Conservation (phyloP, 805 yeast genomes). For the Myxozyma monticola region DNA sequence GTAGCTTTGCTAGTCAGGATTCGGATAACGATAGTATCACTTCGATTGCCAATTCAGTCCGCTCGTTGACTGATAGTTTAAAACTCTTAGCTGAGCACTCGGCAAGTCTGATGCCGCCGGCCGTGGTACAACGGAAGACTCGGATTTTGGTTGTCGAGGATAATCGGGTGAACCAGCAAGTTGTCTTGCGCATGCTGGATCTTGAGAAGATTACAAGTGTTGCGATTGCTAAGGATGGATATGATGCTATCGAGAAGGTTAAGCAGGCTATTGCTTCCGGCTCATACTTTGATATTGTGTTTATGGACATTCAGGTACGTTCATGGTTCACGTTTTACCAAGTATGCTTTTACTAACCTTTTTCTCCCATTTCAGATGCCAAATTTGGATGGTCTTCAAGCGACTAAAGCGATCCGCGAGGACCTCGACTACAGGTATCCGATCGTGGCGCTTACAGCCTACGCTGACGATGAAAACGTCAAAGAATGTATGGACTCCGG, state of each 20-base stretch:
- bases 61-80: constrained; percentile 17
- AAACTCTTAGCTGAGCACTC: neutral
- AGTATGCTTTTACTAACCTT: neutral
- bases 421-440: constrained; percentile 65
- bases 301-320: constrained; percentile 83
- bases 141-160: constrained; percentile 89
- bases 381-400: constrained; percentile 80
- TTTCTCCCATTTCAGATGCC: constrained; percentile 59
- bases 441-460: constrained; percentile 92
- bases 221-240: constrained; percentile 84
- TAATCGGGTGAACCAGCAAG: constrained; percentile 91
- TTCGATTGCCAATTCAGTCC: constrained; percentile 12
- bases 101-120: neutral
- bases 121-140: too few relatives aligned
- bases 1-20: too few relatives aligned
- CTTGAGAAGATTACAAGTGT: constrained; percentile 76
- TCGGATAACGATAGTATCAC: constrained; percentile 13
- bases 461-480: constrained; percentile 88
- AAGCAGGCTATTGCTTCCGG: constrained; percentile 44
- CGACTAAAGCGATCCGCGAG: constrained; percentile 70
- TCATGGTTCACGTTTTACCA: neutral
- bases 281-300: constrained; percentile 62
- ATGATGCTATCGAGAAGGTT: constrained; percentile 76
- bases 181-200: constrained; percentile 80
- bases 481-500: constrained; percentile 85